These are phyloP conservation scores for Rhizophora apiculata DNA, from an alignment of 345 rosid species.

Conservation along the genomic window DNA sequence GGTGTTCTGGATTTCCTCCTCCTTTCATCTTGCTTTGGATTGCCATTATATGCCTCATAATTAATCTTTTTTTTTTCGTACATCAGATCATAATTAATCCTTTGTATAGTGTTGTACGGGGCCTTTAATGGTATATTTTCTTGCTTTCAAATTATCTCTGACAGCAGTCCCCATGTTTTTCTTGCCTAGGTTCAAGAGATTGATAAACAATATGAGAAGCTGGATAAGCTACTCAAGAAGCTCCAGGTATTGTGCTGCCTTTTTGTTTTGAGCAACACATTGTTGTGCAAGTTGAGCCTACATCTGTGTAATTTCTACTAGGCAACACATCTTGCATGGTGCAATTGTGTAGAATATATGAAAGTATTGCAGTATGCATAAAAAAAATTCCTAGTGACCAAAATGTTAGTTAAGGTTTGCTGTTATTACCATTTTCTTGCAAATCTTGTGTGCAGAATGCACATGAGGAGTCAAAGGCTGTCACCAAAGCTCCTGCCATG, in stretches of 20 bases:
- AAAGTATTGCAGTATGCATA: slow-evolving; percentile 3
- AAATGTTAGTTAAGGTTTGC: not conserved
- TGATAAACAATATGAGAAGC: slow-evolving; percentile 77
- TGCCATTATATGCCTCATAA: slow-evolving; percentile 2
- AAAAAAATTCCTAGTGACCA: not conserved
- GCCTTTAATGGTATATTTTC: slow-evolving; percentile 2
- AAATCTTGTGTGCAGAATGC: slow-evolving; percentile 49
- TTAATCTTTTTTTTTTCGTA: not conserved
- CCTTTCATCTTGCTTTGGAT: not conserved
- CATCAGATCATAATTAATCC: not conserved
- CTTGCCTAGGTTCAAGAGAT: slow-evolving; percentile 74
- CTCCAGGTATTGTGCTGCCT: slow-evolving; percentile 63
- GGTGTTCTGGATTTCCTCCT: slow-evolving; percentile 30
- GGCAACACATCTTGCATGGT: not conserved
- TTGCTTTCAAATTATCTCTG: too few relatives aligned
- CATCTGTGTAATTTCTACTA: too few relatives aligned
- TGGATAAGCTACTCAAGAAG: slow-evolving; percentile 72
- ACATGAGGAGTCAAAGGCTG: slow-evolving; percentile 75
- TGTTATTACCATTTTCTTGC: slow-evolving; percentile 11
- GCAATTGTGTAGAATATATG: not conserved
- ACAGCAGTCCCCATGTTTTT: not conserved
- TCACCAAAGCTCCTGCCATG: slow-evolving; percentile 91
- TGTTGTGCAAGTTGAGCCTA: too few relatives aligned
- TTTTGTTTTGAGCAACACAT: not conserved
- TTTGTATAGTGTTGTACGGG: not conserved